Evolutionary conservation across 163 green algal species (phyloP).

Genomic region (Chloromonas sp.): DNA sequence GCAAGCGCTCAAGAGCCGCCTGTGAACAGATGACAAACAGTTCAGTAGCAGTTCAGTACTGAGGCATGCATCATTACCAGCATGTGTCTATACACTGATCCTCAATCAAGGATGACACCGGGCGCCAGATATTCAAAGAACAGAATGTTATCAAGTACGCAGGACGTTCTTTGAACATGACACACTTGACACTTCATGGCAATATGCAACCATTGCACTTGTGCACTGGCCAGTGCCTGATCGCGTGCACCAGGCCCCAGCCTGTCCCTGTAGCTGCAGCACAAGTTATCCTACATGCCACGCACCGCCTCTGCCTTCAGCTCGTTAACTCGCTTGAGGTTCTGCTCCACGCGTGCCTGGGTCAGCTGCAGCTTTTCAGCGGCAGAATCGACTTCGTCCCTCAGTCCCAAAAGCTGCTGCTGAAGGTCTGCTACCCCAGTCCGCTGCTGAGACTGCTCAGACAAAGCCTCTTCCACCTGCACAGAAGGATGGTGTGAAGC

Average conservation of each 20-base stretch:
- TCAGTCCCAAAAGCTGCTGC: conserved; percentile 53
- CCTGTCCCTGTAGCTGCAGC: too few relatives aligned
- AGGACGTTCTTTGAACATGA: too few relatives aligned
- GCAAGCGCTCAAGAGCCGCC: too few relatives aligned
- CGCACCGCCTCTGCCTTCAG: conserved; percentile 59
- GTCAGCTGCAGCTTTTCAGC: conserved; percentile 46
- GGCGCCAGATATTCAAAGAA: not conserved
- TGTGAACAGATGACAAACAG: too few relatives aligned
- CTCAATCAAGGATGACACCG: not conserved
- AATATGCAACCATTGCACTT: too few relatives aligned
- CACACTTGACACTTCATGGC: too few relatives aligned
- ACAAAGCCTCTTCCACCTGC: conserved; percentile 64
- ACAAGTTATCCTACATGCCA: not conserved
- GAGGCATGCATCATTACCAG: too few relatives aligned
- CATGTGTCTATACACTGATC: too few relatives aligned
- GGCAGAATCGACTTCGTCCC: conserved; percentile 61
- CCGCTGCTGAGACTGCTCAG: conserved; percentile 50
- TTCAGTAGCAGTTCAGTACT: too few relatives aligned
- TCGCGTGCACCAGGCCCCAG: too few relatives aligned
- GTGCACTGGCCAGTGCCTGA: too few relatives aligned
- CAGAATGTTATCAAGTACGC: too few relatives aligned
- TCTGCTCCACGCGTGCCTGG: conserved; percentile 59
- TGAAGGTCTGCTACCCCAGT: conserved; percentile 58
- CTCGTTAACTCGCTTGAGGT: conserved; percentile 60
- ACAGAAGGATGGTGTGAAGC: not conserved